phyloP scores from a whole-genome alignment of 2,329 filamentous ascomycete species.

The Fusarium sp. region DNA sequence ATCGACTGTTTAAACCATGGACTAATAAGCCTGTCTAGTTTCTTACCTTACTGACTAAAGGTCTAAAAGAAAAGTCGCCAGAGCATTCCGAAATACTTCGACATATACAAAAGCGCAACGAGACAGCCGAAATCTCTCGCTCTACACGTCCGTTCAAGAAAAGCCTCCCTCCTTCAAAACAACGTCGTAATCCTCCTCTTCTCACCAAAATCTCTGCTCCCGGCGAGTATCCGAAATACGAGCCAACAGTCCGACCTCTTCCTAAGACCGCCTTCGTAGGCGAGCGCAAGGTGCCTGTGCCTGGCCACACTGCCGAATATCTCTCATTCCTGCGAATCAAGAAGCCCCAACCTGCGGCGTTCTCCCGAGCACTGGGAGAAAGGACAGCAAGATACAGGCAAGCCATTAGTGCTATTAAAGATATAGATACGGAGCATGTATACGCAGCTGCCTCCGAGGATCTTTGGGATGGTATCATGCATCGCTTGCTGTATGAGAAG shows the following conservation, averaged over 20 bases:
- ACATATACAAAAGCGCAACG: slow-evolving; percentile 54
- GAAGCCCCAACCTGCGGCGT: slow-evolving; percentile 72
- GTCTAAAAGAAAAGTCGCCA: slow-evolving; percentile 53
- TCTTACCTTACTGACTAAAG: slow-evolving; percentile 56
- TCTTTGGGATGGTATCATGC: slow-evolving; percentile 60
- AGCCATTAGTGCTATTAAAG: slow-evolving; percentile 54
- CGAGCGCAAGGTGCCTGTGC: slow-evolving; percentile 63
- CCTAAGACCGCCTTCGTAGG: slow-evolving; percentile 60
- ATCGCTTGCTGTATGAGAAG: slow-evolving; percentile 42
- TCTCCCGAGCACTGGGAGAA: slow-evolving; percentile 69
- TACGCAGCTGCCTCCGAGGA: slow-evolving; percentile 58
- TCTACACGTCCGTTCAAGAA: slow-evolving; percentile 16
- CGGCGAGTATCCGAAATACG: slow-evolving; percentile 60
- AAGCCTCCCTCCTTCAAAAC: slow-evolving; percentile 24
- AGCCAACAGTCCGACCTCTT: slow-evolving; percentile 59
- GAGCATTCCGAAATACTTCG: slow-evolving; percentile 58
- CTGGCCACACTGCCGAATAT: slow-evolving; percentile 65
- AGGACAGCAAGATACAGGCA: slow-evolving; percentile 60
- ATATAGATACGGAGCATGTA: slow-evolving; percentile 55
- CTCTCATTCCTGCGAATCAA: slow-evolving; percentile 74
- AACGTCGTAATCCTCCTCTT: slow-evolving; percentile 43
- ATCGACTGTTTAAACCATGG: not conserved
- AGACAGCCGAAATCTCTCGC: slow-evolving; percentile 41
- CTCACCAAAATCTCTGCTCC: slow-evolving; percentile 52
- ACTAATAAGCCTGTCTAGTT: slow-evolving; percentile 50